These are phyloP conservation scores for Alloascoidea africana DNA, from an alignment of 805 yeast species.

Conservation along the genomic window DNA sequence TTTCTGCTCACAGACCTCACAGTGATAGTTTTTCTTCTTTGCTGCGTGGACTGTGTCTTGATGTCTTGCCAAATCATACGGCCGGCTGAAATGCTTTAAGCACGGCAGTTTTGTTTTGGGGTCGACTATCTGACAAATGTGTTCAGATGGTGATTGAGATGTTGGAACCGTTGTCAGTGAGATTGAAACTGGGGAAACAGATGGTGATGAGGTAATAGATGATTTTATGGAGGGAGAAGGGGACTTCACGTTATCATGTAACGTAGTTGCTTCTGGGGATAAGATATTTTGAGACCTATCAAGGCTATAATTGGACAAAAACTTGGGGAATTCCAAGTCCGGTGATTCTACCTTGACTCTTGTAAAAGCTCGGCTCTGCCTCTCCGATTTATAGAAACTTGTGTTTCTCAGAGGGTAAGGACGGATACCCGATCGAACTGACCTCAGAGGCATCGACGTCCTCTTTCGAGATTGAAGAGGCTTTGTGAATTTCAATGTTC, in stretches of 20 bases:
- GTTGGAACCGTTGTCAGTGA: neutral
- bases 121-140: slow-evolving; percentile 18
- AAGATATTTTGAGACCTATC: too few species aligned
- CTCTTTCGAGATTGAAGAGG: neutral
- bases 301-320: too few species aligned
- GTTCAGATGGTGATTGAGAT: neutral
- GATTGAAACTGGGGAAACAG: neutral
- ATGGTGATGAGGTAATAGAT: neutral
- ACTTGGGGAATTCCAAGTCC: too few species aligned
- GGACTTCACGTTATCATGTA: neutral
- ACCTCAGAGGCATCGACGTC: neutral
- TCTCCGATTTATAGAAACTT: too few species aligned
- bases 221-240: neutral
- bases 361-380: too few species aligned
- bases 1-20: slow-evolving; percentile 72
- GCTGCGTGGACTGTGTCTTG: slow-evolving; percentile 93
- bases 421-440: too few species aligned
- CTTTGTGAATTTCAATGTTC: neutral
- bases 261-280: neutral
- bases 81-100: slow-evolving; percentile 74
- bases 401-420: too few species aligned
- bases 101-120: slow-evolving; percentile 53
- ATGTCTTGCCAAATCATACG: slow-evolving; percentile 88
- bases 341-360: too few species aligned
- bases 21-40: slow-evolving; percentile 70